phyloP scores from a whole-genome alignment of 176 grass and related monocot genomes.

The Musa acuminata region DNA sequence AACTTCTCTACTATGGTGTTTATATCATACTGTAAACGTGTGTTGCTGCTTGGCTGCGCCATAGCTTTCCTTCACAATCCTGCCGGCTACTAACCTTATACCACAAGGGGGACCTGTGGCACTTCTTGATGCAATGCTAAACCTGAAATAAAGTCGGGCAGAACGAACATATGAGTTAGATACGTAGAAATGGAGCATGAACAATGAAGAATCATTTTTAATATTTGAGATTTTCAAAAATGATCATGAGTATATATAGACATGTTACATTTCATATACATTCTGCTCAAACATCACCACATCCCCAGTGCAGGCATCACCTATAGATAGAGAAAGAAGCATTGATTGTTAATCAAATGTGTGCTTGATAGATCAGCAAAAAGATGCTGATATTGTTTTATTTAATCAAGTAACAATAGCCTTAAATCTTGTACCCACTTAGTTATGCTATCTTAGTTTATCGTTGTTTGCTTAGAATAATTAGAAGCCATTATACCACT shows the following conservation, averaged over 20 bases:
- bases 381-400: neutral
- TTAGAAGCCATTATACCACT: neutral
- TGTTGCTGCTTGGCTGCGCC: constrained; percentile 48
- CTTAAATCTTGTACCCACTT: too few relatives aligned
- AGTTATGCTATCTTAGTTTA: too few relatives aligned
- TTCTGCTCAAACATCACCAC: constrained; percentile 74
- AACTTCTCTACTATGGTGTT: neutral
- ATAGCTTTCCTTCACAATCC: constrained; percentile 53
- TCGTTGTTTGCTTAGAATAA: too few relatives aligned
- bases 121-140: constrained; percentile 30
- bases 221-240: neutral
- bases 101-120: constrained; percentile 28
- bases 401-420: neutral
- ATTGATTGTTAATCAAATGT: constrained; percentile 11
- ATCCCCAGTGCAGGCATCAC: constrained; percentile 68
- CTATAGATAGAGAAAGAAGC: constrained; percentile 22
- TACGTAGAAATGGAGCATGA: too few relatives aligned
- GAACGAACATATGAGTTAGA: too few relatives aligned
- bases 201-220: too few relatives aligned
- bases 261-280: constrained; percentile 52
- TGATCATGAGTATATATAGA: neutral
- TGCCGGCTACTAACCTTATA: constrained; percentile 34
- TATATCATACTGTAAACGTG: constrained; percentile 45
- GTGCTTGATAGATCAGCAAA: neutral
- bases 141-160: constrained; percentile 18